Conservation (phyloP, 73 alveolate species). For the Symbiodinium pilosum region DNA sequence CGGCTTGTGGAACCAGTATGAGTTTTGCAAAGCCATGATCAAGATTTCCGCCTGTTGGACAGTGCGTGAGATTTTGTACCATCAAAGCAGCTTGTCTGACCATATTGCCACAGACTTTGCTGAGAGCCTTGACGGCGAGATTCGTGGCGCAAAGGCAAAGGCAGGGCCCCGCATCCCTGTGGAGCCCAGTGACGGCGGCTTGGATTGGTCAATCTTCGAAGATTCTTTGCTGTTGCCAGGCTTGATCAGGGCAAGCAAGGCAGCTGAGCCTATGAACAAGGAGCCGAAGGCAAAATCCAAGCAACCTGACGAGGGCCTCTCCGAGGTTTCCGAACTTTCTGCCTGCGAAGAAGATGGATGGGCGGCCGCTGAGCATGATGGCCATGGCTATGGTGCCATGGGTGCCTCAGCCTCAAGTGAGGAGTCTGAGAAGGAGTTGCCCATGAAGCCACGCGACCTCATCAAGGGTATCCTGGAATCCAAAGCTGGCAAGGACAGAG, state of each 20-base stretch:
- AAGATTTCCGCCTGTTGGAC: background rate
- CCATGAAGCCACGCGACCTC: background rate
- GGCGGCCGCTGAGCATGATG: background rate
- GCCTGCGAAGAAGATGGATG: background rate
- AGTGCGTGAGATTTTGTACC: background rate
- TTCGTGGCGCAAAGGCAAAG: background rate
- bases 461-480: background rate
- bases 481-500: background rate
- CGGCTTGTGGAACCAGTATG: background rate
- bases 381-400: background rate
- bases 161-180: background rate
- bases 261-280: background rate
- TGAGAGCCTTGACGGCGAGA: background rate
- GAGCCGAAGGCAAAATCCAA: background rate
- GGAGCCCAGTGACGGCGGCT: background rate
- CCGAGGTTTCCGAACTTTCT: background rate
- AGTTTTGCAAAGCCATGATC: background rate
- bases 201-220: too few relatives aligned
- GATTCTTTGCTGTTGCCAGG: too few relatives aligned
- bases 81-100: background rate
- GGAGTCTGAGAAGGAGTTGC: background rate
- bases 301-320: background rate
- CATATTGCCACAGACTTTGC: background rate
- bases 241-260: background rate
- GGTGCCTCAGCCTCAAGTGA: background rate